A percentile compares a stretch with the other conserved stretches of the same genome.
These are phyloP conservation scores for Exophiala sideris DNA, from an alignment of 2,329 filamentous ascomycete genomes.

Conservation along the genomic window DNA sequence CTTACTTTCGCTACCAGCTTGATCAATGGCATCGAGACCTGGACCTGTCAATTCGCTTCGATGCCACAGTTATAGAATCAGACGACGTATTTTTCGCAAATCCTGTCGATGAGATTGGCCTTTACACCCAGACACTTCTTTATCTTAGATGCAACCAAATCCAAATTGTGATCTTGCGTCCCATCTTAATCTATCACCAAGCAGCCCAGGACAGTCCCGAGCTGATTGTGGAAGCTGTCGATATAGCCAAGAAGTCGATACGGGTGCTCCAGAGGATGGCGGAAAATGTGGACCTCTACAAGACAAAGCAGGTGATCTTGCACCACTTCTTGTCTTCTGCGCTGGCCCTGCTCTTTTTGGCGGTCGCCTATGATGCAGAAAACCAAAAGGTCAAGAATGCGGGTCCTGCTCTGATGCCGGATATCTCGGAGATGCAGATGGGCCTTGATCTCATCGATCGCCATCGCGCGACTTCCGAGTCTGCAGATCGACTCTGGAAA, in stretches of 20 bases:
- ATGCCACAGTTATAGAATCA: slow-evolving; percentile 3
- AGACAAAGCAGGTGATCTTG: slow-evolving; percentile 7
- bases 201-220: slow-evolving; percentile 2
- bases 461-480: neutral
- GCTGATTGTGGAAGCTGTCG: slow-evolving; percentile 4
- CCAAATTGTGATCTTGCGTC: slow-evolving; percentile 10
- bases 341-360: slow-evolving; percentile 7
- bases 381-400: neutral
- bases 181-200: slow-evolving; percentile 9
- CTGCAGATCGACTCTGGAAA: slow-evolving; percentile 4
- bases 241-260: slow-evolving; percentile 6
- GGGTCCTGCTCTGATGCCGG: neutral
- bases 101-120: neutral
- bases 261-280: neutral
- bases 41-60: slow-evolving; percentile 7
- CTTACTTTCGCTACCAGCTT: slow-evolving; percentile 6
- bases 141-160: slow-evolving; percentile 11
- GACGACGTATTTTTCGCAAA: slow-evolving; percentile 3
- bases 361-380: slow-evolving; percentile 9
- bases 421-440: slow-evolving; percentile 1
- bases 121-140: slow-evolving; percentile 6
- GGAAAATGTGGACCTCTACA: slow-evolving; percentile 2
- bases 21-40: slow-evolving; percentile 9
- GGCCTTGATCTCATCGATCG: slow-evolving; percentile 11
- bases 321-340: slow-evolving; percentile 10